Evolutionary conservation across 140 eudicot species (phyloP).

Genomic region (Ambrosia hybrid): DNA sequence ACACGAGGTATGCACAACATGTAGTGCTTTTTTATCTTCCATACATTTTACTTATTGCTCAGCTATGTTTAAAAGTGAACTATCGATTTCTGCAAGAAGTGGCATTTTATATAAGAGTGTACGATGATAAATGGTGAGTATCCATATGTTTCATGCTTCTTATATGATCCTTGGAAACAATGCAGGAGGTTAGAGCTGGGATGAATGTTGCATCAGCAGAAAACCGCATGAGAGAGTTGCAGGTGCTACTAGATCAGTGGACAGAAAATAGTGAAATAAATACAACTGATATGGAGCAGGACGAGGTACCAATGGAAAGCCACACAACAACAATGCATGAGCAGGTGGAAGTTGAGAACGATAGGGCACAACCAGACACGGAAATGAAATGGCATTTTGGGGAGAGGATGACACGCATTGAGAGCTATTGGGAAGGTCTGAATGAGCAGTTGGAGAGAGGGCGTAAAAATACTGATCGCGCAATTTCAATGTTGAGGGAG

Average conservation of each 20-base stretch:
- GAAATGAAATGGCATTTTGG: neutral
- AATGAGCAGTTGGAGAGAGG: neutral
- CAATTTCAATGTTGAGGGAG: neutral
- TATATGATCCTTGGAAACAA: no score
- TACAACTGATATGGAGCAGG: neutral
- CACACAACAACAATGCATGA: neutral
- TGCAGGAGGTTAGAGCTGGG: no score
- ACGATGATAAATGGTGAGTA: neutral
- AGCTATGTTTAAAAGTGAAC: neutral
- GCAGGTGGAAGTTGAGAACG: conserved; percentile 3
- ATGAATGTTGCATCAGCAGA: no score
- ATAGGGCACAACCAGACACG: neutral
- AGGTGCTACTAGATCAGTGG: no score
- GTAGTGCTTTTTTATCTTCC: neutral
- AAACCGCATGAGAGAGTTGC: no score
- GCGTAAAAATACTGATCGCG: neutral
- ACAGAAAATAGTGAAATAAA: neutral
- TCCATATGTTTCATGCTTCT: neutral
- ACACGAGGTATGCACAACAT: neutral
- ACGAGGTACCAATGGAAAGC: no score
- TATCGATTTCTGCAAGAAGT: no score
- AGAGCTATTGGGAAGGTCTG: neutral
- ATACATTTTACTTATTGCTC: neutral
- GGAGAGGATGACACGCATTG: neutral
- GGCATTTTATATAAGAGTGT: no score